Conservation (phyloP, 768 basidiomycete genomes). For the Phlegmacium glaucopus region DNA sequence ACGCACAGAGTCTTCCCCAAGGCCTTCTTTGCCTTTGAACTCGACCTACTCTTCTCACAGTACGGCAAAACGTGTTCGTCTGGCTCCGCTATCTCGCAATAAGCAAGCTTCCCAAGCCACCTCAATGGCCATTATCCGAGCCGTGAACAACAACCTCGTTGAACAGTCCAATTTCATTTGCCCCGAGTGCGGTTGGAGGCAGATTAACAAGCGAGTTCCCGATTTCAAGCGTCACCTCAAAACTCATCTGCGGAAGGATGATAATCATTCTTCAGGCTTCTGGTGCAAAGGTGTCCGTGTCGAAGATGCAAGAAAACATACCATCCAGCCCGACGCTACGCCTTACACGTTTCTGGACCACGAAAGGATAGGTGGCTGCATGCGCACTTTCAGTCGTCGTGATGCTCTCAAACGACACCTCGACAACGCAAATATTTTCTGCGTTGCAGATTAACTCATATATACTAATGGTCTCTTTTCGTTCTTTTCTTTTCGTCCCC, state of each 20-base stretch:
- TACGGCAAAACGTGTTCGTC: slow-evolving; percentile 25
- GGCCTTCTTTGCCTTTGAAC: background rate
- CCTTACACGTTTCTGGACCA: slow-evolving; percentile 26
- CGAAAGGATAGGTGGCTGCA: slow-evolving; percentile 38
- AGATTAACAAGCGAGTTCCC: slow-evolving; percentile 47
- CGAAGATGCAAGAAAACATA: slow-evolving; percentile 11
- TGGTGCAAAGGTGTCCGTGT: slow-evolving; percentile 39
- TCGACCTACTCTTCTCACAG: background rate
- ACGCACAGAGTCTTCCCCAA: background rate
- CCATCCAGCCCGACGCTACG: slow-evolving; percentile 15
- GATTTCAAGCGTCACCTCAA: slow-evolving; percentile 59
- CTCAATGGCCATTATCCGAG: slow-evolving; percentile 16
- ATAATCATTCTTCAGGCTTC: slow-evolving; percentile 31
- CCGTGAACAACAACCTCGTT: slow-evolving; percentile 13
- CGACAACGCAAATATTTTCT: slow-evolving; percentile 28
- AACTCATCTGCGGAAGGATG: slow-evolving; percentile 47
- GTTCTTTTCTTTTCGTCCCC: background rate
- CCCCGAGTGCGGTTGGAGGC: slow-evolving; percentile 45
- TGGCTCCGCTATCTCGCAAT: slow-evolving; percentile 43
- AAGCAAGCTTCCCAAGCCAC: slow-evolving; percentile 31
- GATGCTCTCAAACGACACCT: slow-evolving; percentile 47
- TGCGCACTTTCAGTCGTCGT: slow-evolving; percentile 37
- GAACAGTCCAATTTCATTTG: slow-evolving; percentile 34
- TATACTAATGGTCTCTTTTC: background rate
- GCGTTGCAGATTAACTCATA: slow-evolving; percentile 11